A percentile compares a stretch with the other conserved stretches of the same genome.
phyloP scores from a whole-genome alignment of 1,284 basidiomycete genomes.

The Cutaneotrichosporon mucoides region DNA sequence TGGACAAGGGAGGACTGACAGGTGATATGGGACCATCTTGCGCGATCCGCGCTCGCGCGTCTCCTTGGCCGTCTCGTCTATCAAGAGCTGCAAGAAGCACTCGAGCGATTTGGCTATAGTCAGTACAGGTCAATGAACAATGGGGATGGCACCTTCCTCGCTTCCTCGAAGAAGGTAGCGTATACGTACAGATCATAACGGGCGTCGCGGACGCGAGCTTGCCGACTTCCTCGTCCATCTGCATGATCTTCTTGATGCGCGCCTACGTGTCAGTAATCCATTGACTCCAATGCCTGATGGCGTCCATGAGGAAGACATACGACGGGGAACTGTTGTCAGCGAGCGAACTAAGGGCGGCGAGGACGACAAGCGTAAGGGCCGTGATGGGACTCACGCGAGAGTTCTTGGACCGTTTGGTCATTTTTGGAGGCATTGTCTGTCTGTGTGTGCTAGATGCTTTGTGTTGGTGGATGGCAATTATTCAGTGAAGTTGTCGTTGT shows the following conservation, averaged over 20 bases:
- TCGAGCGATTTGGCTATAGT: slow-evolving; percentile 87
- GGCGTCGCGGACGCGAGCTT: slow-evolving; percentile 98
- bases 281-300: not conserved
- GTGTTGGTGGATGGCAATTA: too few relatives aligned
- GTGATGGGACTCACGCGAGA: slow-evolving; percentile 33
- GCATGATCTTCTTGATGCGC: slow-evolving; percentile 99
- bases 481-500: too few relatives aligned
- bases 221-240: slow-evolving; percentile 98
- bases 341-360: not conserved
- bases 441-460: too few relatives aligned
- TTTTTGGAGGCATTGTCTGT: slow-evolving; percentile 23
- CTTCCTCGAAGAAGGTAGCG: too few relatives aligned
- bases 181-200: slow-evolving; percentile 85
- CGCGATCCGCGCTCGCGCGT: slow-evolving; percentile 75
- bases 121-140: not conserved
- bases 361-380: too few relatives aligned
- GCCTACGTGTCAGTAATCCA: slow-evolving; percentile 54
- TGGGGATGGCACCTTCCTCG: not conserved
- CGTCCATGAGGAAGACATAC: too few relatives aligned
- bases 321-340: slow-evolving; percentile 41
- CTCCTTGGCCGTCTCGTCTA: slow-evolving; percentile 79
- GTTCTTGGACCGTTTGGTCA: slow-evolving; percentile 34
- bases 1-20: slow-evolving; percentile 65
- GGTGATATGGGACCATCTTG: slow-evolving; percentile 88
- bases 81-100: slow-evolving; percentile 82